Evolutionary conservation across 78 protist genomes (phyloP).

Genomic region (Dictyostelium brefeldianum): DNA sequence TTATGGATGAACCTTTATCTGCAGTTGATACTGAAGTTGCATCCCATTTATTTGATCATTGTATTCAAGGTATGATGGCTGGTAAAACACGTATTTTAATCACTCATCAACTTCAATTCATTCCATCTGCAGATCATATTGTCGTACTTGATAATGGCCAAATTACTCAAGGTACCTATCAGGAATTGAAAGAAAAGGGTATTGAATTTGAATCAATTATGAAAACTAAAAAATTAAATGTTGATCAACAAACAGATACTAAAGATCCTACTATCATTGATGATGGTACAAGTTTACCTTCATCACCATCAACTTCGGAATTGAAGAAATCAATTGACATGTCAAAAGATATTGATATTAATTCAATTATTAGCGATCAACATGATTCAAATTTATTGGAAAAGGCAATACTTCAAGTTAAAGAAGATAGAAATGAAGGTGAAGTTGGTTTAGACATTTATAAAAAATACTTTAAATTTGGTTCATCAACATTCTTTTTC

Average conservation of each 20-base stretch:
- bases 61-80: slow-evolving; percentile 61
- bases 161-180: slow-evolving; percentile 79
- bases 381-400: slow-evolving; percentile 4
- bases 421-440: slow-evolving; percentile 54
- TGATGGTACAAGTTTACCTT: not conserved
- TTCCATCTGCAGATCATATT: slow-evolving; percentile 87
- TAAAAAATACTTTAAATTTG: slow-evolving; percentile 11
- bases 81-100: slow-evolving; percentile 86
- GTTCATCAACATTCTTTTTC: not conserved
- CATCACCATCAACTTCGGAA: not conserved
- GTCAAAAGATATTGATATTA: not conserved
- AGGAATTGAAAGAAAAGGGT: slow-evolving; percentile 57
- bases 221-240: slow-evolving; percentile 41
- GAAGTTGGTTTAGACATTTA: slow-evolving; percentile 14
- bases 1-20: slow-evolving; percentile 95
- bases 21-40: slow-evolving; percentile 96
- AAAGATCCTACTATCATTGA: not conserved
- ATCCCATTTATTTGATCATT: slow-evolving; percentile 77
- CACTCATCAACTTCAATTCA: slow-evolving; percentile 88
- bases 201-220: slow-evolving; percentile 77
- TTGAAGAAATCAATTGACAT: not conserved
- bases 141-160: slow-evolving; percentile 55
- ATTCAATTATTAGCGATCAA: not conserved
- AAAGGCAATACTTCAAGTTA: slow-evolving; percentile 28
- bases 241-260: not conserved